These are phyloP conservation scores for Cryptococcus jaspeensis DNA, from an alignment of 1,284 basidiomycete species.

Conservation along the genomic window DNA sequence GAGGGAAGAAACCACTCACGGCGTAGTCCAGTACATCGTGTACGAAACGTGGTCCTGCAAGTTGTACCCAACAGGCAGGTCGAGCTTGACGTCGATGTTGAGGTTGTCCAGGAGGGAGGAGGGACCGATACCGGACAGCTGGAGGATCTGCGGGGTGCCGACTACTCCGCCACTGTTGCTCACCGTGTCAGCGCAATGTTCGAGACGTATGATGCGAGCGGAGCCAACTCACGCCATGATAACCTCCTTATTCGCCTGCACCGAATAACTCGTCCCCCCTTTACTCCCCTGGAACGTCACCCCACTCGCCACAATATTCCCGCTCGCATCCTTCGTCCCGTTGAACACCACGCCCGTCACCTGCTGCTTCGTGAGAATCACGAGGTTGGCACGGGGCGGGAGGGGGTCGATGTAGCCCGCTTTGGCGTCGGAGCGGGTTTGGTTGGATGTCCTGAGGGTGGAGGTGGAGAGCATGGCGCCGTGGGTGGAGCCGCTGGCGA, in stretches of 20 bases:
- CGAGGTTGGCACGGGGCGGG: conserved; percentile 61
- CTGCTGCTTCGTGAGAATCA: conserved; percentile 59
- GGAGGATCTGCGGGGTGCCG: conserved; percentile 65
- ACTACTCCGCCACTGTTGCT: conserved; percentile 60
- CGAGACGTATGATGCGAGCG: no score
- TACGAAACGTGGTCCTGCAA: conserved; percentile 66
- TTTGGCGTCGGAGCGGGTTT: conserved; percentile 66
- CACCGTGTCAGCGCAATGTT: no score
- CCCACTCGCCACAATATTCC: conserved; percentile 58
- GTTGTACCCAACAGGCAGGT: conserved; percentile 72
- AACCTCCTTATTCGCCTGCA: conserved; percentile 57
- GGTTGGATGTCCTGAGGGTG: conserved; percentile 63
- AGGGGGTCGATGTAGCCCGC: conserved; percentile 68
- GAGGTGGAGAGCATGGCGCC: conserved; percentile 59
- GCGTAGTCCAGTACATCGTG: conserved; percentile 46
- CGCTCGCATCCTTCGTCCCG: conserved; percentile 48
- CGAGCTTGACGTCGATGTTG: conserved; percentile 55
- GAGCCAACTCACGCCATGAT: conserved; percentile 51
- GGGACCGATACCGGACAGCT: conserved; percentile 71
- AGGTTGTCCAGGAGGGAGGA: conserved; percentile 57
- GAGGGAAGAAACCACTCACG: conserved; percentile 15
- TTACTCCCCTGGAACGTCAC: conserved; percentile 58
- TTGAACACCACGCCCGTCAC: conserved; percentile 69
- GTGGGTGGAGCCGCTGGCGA: conserved; percentile 32
- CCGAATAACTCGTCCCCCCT: conserved; percentile 49